phyloP scores from a whole-genome alignment of 805 yeast genomes.

The Nakazawaea sp. region DNA sequence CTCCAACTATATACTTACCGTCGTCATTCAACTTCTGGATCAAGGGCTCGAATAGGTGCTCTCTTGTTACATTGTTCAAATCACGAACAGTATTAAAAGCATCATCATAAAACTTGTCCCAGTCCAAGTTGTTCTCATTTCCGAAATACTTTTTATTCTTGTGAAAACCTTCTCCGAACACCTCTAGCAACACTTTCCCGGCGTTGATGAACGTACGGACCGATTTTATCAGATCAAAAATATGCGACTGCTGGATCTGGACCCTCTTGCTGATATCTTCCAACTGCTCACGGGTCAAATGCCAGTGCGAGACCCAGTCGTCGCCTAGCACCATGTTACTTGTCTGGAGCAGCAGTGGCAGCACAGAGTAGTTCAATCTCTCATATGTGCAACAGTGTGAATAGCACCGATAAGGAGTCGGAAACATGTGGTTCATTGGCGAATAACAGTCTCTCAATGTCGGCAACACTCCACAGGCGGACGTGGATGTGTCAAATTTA shows the following conservation, averaged over 20 bases:
- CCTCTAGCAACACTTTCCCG: conserved; percentile 56
- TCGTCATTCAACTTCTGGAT: conserved; percentile 48
- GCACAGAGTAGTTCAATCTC: conserved; percentile 18
- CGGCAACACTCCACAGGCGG: conserved; percentile 26
- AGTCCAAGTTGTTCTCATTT: conserved; percentile 19
- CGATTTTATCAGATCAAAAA: conserved; percentile 66
- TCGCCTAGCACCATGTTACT: conserved; percentile 20
- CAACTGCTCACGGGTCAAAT: conserved; percentile 46
- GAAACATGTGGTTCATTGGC: conserved; percentile 13
- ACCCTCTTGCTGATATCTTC: conserved; percentile 37
- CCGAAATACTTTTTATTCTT: conserved; percentile 18
- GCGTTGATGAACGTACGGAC: conserved; percentile 67
- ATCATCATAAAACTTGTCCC: conserved; percentile 49
- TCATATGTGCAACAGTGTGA: conserved; percentile 9
- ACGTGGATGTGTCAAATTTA: conserved; percentile 28
- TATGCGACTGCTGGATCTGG: conserved; percentile 51
- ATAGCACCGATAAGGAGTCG: conserved; percentile 9
- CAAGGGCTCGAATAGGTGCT: conserved; percentile 49
- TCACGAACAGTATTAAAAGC: conserved; percentile 53
- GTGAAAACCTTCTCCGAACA: conserved; percentile 39
- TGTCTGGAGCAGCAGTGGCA: conserved; percentile 17
- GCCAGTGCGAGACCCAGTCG: conserved; percentile 68
- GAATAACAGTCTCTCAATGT: conserved; percentile 15
- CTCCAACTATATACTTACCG: conserved; percentile 59
- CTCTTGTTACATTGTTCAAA: conserved; percentile 48